Percentiles rank a stretch among this genome's conserved stretches.
phyloP scores from a whole-genome alignment of 495 filamentous ascomycete species.

The Aspergillus bertholletiae region DNA sequence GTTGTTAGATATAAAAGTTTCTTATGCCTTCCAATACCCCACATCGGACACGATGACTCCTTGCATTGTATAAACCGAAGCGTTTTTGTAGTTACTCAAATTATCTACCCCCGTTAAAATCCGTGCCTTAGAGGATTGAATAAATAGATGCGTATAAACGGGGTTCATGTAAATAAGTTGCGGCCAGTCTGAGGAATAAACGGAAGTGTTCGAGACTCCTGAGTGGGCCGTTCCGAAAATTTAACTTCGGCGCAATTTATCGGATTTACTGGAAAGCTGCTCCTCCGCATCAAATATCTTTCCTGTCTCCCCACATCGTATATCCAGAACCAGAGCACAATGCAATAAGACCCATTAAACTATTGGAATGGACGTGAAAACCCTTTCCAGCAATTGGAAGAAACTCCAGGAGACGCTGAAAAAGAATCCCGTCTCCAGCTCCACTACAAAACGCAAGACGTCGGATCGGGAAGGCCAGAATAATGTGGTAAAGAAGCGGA shows the following conservation, averaged over 20 bases:
- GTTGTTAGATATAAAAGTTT: background rate
- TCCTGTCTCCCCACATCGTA: background rate
- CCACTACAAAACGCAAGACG: slow-evolving; percentile 34
- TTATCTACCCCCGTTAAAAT: too few species aligned
- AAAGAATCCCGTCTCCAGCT: slow-evolving; percentile 33
- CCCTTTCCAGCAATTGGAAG: slow-evolving; percentile 66
- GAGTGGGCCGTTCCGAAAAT: slow-evolving; percentile 14
- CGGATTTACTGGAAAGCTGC: slow-evolving; percentile 3
- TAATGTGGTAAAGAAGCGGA: slow-evolving; percentile 37
- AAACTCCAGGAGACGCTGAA: slow-evolving; percentile 66
- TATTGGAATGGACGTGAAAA: slow-evolving; percentile 42
- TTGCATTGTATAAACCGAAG: too few species aligned
- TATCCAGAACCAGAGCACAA: slow-evolving; percentile 5
- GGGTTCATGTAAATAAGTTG: too few species aligned
- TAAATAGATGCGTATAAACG: too few species aligned
- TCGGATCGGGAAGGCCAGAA: slow-evolving; percentile 32
- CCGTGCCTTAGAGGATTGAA: too few species aligned
- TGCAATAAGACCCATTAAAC: slow-evolving; percentile 10
- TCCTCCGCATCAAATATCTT: slow-evolving; percentile 15
- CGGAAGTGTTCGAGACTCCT: slow-evolving; percentile 2
- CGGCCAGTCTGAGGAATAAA: too few species aligned
- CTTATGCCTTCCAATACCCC: background rate
- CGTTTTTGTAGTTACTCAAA: too few species aligned
- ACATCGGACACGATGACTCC: background rate
- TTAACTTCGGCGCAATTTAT: slow-evolving; percentile 14